Conservation (phyloP, 2,329 filamentous ascomycete genomes). For the Plenodomus tracheiphilus region DNA sequence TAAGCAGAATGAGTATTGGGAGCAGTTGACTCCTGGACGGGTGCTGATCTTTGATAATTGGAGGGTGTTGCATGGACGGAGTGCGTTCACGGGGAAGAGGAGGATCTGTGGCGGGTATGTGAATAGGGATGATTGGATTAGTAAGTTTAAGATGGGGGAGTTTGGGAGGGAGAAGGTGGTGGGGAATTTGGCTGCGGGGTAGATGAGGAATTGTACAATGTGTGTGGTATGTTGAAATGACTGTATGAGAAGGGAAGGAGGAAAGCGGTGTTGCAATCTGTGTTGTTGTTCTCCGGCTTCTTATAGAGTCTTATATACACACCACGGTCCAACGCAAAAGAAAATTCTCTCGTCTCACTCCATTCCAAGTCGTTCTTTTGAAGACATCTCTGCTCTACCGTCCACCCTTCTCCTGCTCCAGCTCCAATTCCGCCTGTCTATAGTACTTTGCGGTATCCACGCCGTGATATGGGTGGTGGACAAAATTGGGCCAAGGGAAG, state of each 20-base stretch:
- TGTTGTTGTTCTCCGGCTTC: conserved; percentile 2
- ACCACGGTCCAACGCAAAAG: not conserved
- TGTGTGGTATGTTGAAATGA: too few species aligned
- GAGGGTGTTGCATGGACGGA: conserved; percentile 86
- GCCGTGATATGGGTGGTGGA: conserved; percentile 86
- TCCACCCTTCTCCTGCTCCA: conserved; percentile 71
- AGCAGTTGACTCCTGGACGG: conserved; percentile 77
- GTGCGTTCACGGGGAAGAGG: conserved; percentile 78
- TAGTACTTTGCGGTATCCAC: conserved; percentile 99
- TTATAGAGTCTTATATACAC: not conserved
- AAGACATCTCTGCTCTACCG: conserved; percentile 6
- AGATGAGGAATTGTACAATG: not conserved
- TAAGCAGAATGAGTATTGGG: conserved; percentile 71
- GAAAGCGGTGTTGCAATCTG: too few species aligned
- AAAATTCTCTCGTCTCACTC: not conserved
- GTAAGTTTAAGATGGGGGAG: conserved; percentile 23
- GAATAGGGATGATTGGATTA: conserved; percentile 34
- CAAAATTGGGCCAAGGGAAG: conserved; percentile 97
- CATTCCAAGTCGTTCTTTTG: conserved; percentile 3
- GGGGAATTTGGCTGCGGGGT: conserved; percentile 8
- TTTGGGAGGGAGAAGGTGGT: conserved; percentile 19
- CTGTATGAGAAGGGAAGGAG: too few species aligned
- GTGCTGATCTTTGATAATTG: conserved; percentile 96
- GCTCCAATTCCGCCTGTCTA: conserved; percentile 87
- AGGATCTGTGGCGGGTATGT: conserved; percentile 86